These are phyloP conservation scores for Apiospora pterosperma DNA, from an alignment of 2,329 filamentous ascomycete genomes.

Conservation along the genomic window DNA sequence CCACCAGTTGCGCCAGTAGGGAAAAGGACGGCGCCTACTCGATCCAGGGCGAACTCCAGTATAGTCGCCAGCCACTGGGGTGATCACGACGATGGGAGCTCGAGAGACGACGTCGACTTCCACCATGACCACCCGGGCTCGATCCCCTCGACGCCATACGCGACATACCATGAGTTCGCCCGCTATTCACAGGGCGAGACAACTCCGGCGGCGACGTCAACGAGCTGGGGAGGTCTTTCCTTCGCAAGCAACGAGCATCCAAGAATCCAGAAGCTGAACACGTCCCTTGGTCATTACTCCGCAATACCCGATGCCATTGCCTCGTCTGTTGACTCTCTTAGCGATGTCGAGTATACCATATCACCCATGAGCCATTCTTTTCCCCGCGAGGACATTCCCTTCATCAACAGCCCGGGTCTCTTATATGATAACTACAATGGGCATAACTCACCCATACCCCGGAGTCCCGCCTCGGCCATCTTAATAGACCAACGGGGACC, in stretches of 20 bases:
- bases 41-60: slow-evolving; percentile 43
- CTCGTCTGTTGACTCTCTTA: slow-evolving; percentile 56
- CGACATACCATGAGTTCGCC: slow-evolving; percentile 45
- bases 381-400: slow-evolving; percentile 52
- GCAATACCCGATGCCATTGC: slow-evolving; percentile 30
- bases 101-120: slow-evolving; percentile 35
- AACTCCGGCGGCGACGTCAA: slow-evolving; percentile 35
- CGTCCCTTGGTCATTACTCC: slow-evolving; percentile 10
- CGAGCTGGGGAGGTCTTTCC: slow-evolving; percentile 43
- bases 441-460: slow-evolving; percentile 51
- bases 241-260: slow-evolving; percentile 38
- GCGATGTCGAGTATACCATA: slow-evolving; percentile 57
- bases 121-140: slow-evolving; percentile 36
- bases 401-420: slow-evolving; percentile 51
- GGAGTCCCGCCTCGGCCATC: slow-evolving; percentile 53
- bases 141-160: slow-evolving; percentile 33
- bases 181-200: slow-evolving; percentile 47
- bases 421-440: slow-evolving; percentile 55
- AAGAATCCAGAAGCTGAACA: slow-evolving; percentile 41
- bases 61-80: slow-evolving; percentile 36
- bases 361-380: slow-evolving; percentile 53
- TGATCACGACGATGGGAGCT: slow-evolving; percentile 30
- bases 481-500: slow-evolving; percentile 56
- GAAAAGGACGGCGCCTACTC: slow-evolving; percentile 44
- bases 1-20: slow-evolving; percentile 48